These are phyloP conservation scores for Alisma plantagoaquatica DNA, from an alignment of 106 monocot species.

Conservation along the genomic window DNA sequence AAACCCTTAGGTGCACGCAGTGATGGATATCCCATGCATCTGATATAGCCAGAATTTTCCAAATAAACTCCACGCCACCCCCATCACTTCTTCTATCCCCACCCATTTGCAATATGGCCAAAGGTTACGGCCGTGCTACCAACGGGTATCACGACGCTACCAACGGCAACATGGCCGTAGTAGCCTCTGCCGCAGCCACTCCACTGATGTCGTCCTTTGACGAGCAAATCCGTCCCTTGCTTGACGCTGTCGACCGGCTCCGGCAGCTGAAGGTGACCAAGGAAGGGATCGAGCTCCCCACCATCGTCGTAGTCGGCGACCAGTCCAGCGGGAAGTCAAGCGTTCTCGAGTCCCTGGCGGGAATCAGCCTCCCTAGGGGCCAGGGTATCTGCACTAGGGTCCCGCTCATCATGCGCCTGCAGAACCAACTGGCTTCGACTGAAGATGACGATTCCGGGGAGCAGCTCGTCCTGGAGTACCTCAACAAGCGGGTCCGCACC, in stretches of 20 bases:
- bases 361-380: conserved; percentile 14
- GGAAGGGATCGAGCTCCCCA: conserved; percentile 46
- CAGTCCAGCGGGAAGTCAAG: conserved; percentile 48
- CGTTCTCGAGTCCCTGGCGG: conserved; percentile 33
- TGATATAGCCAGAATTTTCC: no score
- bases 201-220: conserved; percentile 26
- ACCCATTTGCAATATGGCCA: no score
- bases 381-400: conserved; percentile 19
- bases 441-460: background rate
- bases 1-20: no score
- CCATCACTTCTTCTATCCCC: no score
- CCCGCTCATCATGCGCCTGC: conserved; percentile 9
- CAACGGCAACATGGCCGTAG: no score
- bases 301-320: conserved; percentile 52
- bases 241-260: conserved; percentile 41
- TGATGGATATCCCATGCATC: no score
- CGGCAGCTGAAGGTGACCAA: conserved; percentile 44
- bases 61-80: no score
- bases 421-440: background rate
- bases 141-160: no score
- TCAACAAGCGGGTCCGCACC: background rate
- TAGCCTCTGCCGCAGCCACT: no score
- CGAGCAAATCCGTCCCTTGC: conserved; percentile 41
- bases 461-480: conserved; percentile 9
- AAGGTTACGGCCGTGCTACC: no score